A percentile compares a stretch with the other conserved stretches of the same genome.
These are phyloP conservation scores for Rhododendron kiyosumense DNA, from an alignment of 148 eudicot species.

Conservation along the genomic window DNA sequence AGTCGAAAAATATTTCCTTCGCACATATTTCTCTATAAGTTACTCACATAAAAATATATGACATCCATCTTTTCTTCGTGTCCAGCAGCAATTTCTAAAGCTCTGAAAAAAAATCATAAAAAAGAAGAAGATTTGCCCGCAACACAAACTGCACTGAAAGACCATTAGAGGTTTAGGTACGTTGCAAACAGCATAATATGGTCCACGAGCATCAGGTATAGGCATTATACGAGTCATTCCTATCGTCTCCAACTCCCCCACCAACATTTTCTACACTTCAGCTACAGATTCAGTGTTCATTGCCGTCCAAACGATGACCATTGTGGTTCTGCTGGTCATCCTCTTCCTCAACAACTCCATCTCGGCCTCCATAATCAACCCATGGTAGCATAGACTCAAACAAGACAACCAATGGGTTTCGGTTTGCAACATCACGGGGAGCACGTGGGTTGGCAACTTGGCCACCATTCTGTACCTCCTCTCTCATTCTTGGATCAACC, in stretches of 20 bases:
- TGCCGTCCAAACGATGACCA: slow-evolving; percentile 20
- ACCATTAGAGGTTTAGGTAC: not conserved
- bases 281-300: slow-evolving; percentile 15
- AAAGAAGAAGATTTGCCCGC: not conserved
- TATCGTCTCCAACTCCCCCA: not conserved
- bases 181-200: not conserved
- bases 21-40: not conserved
- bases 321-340: slow-evolving; percentile 22
- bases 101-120: not conserved
- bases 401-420: slow-evolving; percentile 69
- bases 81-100: not conserved
- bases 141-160: not conserved
- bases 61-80: not conserved
- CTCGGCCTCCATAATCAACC: slow-evolving; percentile 53
- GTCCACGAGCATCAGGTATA: not conserved
- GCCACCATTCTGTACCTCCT: slow-evolving; percentile 36
- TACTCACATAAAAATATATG: not conserved
- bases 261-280: not conserved
- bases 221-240: not conserved
- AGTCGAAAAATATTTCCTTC: not conserved
- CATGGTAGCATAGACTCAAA: slow-evolving; percentile 85
- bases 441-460: slow-evolving; percentile 38
- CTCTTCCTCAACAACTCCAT: slow-evolving; percentile 20
- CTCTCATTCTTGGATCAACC: slow-evolving; percentile 60
- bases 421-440: slow-evolving; percentile 63